Conservation (phyloP, 768 basidiomycete species). For the Kockovaella imperatae region DNA sequence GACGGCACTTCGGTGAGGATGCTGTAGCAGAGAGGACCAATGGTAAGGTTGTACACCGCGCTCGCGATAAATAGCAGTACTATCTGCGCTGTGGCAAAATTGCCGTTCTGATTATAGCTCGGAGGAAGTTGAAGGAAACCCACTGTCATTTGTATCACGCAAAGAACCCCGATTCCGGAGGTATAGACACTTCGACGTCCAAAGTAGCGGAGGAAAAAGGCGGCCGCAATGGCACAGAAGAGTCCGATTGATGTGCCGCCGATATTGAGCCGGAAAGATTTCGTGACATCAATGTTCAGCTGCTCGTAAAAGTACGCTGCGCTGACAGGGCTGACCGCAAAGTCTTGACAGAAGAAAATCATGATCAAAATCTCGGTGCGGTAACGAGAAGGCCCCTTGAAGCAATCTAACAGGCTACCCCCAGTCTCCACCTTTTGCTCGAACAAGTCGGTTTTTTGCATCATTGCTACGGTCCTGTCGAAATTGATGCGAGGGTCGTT, state of each 20-base stretch:
- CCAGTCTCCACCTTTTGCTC: conserved; percentile 32
- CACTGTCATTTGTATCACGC: conserved; percentile 42
- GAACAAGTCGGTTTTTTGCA: conserved; percentile 39
- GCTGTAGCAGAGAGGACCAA: conserved; percentile 40
- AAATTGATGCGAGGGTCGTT: not conserved
- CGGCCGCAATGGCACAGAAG: conserved; percentile 2
- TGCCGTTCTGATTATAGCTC: no score
- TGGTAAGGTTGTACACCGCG: conserved; percentile 38
- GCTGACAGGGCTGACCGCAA: no score
- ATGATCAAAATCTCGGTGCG: conserved; percentile 48
- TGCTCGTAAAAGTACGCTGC: no score
- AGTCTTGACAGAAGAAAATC: no score
- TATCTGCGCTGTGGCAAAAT: no score
- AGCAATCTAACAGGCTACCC: conserved; percentile 15
- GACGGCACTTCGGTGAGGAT: conserved; percentile 39
- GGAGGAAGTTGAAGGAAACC: no score
- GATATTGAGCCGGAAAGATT: no score
- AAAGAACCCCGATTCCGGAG: conserved; percentile 20
- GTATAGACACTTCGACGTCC: not conserved
- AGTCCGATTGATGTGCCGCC: conserved; percentile 6
- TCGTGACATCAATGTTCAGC: no score
- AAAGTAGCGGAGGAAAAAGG: conserved; percentile 13
- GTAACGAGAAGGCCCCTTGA: conserved; percentile 19
- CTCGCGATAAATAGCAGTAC: conserved; percentile 39
- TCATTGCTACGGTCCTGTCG: conserved; percentile 34